Evolutionary conservation across 208 protist genomes (phyloP).

Genomic region (Angomonas desouzai): DNA sequence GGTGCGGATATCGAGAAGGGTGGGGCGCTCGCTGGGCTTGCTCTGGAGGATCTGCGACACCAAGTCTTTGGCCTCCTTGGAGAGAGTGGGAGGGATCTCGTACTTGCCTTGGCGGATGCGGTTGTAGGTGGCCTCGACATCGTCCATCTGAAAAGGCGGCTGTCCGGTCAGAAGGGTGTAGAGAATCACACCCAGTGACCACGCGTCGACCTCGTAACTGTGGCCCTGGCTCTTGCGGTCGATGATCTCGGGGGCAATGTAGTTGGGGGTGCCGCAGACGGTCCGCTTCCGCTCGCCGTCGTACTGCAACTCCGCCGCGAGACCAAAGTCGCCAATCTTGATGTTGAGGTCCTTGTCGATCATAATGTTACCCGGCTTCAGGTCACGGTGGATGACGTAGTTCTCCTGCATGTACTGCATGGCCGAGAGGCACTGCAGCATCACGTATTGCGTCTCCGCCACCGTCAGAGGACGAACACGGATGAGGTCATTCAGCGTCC

Average conservation of each 20-base stretch:
- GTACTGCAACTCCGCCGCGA: constrained; percentile 87
- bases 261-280: constrained; percentile 96
- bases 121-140: constrained; percentile 96
- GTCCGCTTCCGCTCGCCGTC: constrained; percentile 94
- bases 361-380: constrained; percentile 97
- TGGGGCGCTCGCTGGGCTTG: constrained; percentile 79
- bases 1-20: constrained; percentile 76
- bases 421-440: constrained; percentile 92
- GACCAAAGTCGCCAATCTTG: constrained; percentile 96
- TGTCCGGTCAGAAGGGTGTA: constrained; percentile 97
- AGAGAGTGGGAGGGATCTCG: constrained; percentile 80
- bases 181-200: constrained; percentile 97
- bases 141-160: constrained; percentile 97
- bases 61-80: constrained; percentile 82
- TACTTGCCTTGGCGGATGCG: constrained; percentile 93
- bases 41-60: constrained; percentile 90
- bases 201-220: constrained; percentile 97
- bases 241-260: constrained; percentile 95
- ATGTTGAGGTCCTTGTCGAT: constrained; percentile 83
- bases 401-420: constrained; percentile 94
- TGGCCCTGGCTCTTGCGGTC: constrained; percentile 86
- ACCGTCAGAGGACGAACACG: constrained; percentile 91
- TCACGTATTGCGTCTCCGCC: constrained; percentile 91
- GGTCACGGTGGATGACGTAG: constrained; percentile 95
- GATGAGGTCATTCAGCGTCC: constrained; percentile 96